Evolutionary conservation across 352 stramenopile genomes (phyloP).

Genomic region (Phytophthora sojae): DNA sequence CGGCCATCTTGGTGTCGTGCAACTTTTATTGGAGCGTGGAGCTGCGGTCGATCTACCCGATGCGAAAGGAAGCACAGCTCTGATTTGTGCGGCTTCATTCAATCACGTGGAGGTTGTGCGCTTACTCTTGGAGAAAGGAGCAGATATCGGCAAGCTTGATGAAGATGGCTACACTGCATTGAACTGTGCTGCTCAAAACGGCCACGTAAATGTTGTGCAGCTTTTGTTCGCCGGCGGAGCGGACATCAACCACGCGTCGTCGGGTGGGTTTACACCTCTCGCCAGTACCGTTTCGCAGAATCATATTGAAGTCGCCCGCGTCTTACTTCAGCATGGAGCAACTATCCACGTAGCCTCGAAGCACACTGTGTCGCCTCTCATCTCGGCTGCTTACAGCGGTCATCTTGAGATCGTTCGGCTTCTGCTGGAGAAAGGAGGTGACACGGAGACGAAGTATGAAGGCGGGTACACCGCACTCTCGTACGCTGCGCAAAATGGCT

Average conservation of each 20-base stretch:
- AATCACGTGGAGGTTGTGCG: not conserved
- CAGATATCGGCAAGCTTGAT: not conserved
- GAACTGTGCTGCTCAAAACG: not conserved
- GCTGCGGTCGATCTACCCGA: not conserved
- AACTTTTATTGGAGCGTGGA: not conserved
- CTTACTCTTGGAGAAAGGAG: not conserved
- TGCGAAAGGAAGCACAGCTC: not conserved
- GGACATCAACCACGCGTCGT: not conserved
- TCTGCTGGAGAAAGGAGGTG: not conserved
- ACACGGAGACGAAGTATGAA: not conserved
- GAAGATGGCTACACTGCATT: not conserved
- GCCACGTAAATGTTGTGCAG: not conserved
- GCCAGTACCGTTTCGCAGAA: not conserved
- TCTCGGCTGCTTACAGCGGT: not conserved
- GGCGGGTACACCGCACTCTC: not conserved
- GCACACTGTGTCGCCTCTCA: not conserved
- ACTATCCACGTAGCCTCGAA: not conserved
- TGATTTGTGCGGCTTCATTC: not conserved
- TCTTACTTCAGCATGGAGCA: constrained; percentile 2
- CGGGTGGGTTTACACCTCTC: constrained; percentile 1
- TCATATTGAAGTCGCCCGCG: not conserved
- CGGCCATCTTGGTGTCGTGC: not conserved
- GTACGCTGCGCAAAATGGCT: not conserved
- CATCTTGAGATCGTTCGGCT: not conserved
- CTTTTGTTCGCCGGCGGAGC: too few relatives aligned